These are phyloP conservation scores for Alternaria burnsii DNA, from an alignment of 2,329 filamentous ascomycete genomes.

Conservation along the genomic window DNA sequence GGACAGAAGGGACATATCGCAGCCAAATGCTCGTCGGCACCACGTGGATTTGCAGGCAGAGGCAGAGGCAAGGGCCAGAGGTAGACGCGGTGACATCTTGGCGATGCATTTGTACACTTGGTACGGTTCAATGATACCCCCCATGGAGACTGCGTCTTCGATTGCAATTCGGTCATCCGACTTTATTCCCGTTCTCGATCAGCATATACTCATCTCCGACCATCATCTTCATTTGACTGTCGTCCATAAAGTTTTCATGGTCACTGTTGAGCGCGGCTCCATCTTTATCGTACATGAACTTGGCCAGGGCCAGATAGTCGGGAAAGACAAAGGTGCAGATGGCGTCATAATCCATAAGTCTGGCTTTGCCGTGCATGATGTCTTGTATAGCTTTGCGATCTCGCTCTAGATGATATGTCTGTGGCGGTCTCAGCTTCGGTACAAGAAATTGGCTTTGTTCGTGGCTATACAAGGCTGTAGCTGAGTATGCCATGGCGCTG, in stretches of 20 bases:
- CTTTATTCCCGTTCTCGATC: constrained; percentile 38
- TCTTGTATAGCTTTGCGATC: constrained; percentile 56
- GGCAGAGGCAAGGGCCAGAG: constrained; percentile 34
- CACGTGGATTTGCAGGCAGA: constrained; percentile 36
- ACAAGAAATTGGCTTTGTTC: background rate
- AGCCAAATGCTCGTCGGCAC: constrained; percentile 58
- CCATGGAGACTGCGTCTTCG: constrained; percentile 16
- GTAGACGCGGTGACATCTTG: constrained; percentile 16
- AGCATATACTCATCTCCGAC: constrained; percentile 57
- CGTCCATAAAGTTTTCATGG: constrained; percentile 53
- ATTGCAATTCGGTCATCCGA: constrained; percentile 8
- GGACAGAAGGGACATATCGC: constrained; percentile 68
- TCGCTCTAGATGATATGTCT: constrained; percentile 57
- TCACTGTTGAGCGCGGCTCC: constrained; percentile 51
- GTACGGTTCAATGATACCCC: constrained; percentile 30
- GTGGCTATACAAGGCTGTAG: constrained; percentile 54
- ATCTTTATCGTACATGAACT: constrained; percentile 58
- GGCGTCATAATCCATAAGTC: constrained; percentile 56
- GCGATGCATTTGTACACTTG: constrained; percentile 11
- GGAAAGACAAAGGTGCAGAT: constrained; percentile 60
- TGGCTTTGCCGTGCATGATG: constrained; percentile 56
- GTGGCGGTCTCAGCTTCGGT: constrained; percentile 13
- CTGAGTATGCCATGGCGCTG: constrained; percentile 55
- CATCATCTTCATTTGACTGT: constrained; percentile 56
- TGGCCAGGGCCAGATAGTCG: constrained; percentile 56